A percentile compares a stretch with the other conserved stretches of the same genome.
Evolutionary conservation across 2,329 filamentous ascomycete genomes (phyloP).

Genomic region (Orbilia quercus): DNA sequence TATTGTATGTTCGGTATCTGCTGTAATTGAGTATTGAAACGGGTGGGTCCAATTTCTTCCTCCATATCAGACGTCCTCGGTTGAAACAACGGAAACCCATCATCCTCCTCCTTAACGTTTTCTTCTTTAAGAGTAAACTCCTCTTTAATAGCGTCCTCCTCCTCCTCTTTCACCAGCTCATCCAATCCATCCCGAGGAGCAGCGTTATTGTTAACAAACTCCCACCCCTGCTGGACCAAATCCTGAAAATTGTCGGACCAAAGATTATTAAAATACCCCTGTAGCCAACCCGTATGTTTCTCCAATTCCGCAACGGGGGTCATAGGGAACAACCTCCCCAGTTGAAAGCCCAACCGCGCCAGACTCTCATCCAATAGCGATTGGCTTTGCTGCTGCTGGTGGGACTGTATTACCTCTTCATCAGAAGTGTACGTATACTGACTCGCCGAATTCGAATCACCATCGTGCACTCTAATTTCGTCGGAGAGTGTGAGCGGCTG

Average conservation of each 20-base stretch:
- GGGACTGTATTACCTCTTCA: neutral
- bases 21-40: neutral
- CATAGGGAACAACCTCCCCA: slow-evolving; percentile 18
- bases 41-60: too few relatives aligned
- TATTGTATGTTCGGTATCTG: neutral
- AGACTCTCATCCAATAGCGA: neutral
- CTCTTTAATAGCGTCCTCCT: slow-evolving; percentile 1
- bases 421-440: too few relatives aligned
- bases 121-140: neutral
- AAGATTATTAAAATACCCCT: neutral
- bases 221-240: neutral
- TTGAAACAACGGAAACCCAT: too few relatives aligned
- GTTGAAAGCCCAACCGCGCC: neutral
- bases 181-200: neutral
- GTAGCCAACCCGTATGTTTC: neutral
- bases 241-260: neutral
- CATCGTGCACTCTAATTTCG: neutral
- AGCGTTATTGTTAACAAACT: neutral
- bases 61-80: too few relatives aligned
- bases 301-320: slow-evolving; percentile 16
- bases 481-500: neutral
- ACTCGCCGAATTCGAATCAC: too few relatives aligned
- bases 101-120: neutral
- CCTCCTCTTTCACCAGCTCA: slow-evolving; percentile 3
- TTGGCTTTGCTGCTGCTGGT: neutral